A percentile compares a stretch with the other conserved stretches of the same genome.
These are phyloP conservation scores for Calocybe gangraenosa DNA, from an alignment of 768 basidiomycete genomes.

Conservation along the genomic window DNA sequence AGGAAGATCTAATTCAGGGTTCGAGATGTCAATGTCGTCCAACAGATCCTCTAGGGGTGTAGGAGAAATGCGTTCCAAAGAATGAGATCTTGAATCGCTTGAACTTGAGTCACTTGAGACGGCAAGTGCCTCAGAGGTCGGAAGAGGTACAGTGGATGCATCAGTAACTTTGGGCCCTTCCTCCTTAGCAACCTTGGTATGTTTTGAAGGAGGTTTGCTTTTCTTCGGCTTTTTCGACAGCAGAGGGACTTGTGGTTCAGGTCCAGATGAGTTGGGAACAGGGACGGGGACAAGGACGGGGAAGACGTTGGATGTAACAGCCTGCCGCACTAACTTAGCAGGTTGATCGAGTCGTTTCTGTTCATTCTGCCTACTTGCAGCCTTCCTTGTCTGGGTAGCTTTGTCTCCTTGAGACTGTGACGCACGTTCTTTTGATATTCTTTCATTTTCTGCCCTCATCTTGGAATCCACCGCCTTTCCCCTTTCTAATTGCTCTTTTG, in stretches of 20 bases:
- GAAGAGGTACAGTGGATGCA: slow-evolving; percentile 37
- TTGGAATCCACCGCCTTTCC: slow-evolving; percentile 26
- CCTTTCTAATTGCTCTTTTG: slow-evolving; percentile 32
- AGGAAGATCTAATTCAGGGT: slow-evolving; percentile 60
- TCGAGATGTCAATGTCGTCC: slow-evolving; percentile 58
- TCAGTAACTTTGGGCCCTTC: slow-evolving; percentile 42
- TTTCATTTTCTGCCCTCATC: slow-evolving; percentile 24
- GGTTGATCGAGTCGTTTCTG: slow-evolving; percentile 15
- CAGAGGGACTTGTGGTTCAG: slow-evolving; percentile 62
- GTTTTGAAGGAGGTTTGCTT: slow-evolving; percentile 60
- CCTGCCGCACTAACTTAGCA: slow-evolving; percentile 6
- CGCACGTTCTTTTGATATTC: slow-evolving; percentile 26
- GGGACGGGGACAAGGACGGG: no score
- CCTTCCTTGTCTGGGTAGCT: slow-evolving; percentile 19
- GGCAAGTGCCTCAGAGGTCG: slow-evolving; percentile 44
- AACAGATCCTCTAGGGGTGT: slow-evolving; percentile 61
- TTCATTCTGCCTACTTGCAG: slow-evolving; percentile 14
- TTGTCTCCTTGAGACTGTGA: slow-evolving; percentile 21
- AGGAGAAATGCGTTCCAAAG: slow-evolving; percentile 46
- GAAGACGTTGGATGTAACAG: slow-evolving; percentile 9
- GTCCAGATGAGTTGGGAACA: slow-evolving; percentile 23
- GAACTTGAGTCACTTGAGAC: slow-evolving; percentile 45
- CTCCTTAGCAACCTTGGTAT: slow-evolving; percentile 54
- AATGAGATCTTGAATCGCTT: slow-evolving; percentile 57
- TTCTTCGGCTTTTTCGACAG: slow-evolving; percentile 85